These are phyloP conservation scores for Cokeromyces recurvatus DNA, from an alignment of 371 early-diverging fungal genomes.

Conservation along the genomic window DNA sequence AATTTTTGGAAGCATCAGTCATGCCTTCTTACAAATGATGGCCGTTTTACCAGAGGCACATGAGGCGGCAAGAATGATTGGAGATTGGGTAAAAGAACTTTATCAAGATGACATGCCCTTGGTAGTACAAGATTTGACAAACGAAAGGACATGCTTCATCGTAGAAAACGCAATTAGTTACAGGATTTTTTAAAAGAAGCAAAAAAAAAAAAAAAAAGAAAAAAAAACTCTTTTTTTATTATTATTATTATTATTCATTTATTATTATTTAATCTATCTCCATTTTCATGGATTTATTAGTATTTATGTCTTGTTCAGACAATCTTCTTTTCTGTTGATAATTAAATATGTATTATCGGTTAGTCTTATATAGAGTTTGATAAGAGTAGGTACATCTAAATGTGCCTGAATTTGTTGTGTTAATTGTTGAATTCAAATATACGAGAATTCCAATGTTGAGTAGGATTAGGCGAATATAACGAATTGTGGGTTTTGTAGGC, in stretches of 20 bases:
- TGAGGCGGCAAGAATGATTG: conserved; percentile 60
- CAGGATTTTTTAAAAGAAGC: conserved; percentile 34
- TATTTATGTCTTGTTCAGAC: background rate
- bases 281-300: conserved; percentile 12
- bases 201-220: too few species aligned
- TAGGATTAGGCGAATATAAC: too few species aligned
- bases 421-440: too few species aligned
- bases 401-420: too few species aligned
- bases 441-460: conserved; percentile 32
- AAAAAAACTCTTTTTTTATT: too few species aligned
- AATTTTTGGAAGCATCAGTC: conserved; percentile 85
- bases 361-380: too few species aligned
- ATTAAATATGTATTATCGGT: too few species aligned
- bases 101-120: background rate
- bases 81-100: conserved; percentile 60
- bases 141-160: conserved; percentile 41
- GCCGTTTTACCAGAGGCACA: conserved; percentile 81
- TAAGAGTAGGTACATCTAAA: too few species aligned
- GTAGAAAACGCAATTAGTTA: conserved; percentile 36
- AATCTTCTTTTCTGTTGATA: too few species aligned
- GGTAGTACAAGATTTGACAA: conserved; percentile 15
- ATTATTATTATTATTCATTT: too few species aligned
- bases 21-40: conserved; percentile 89
- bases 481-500: conserved; percentile 32
- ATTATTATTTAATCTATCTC: conserved; percentile 10